A percentile compares a stretch with the other conserved stretches of the same genome.
These are phyloP conservation scores for Purpureocillium lavendulum DNA, from an alignment of 2,329 filamentous ascomycete species.

Conservation along the genomic window DNA sequence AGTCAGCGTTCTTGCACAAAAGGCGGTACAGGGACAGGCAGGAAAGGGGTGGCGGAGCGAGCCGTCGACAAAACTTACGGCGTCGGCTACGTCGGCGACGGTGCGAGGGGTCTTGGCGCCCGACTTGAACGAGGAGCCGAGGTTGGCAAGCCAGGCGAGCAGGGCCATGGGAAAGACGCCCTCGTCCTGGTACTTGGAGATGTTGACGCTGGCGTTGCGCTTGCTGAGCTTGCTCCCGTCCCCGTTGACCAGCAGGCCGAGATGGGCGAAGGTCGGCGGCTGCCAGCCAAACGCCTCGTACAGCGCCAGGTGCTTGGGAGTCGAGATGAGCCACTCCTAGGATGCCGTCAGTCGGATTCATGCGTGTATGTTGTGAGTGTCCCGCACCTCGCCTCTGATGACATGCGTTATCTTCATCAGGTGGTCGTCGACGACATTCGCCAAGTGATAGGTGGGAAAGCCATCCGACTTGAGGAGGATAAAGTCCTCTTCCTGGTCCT, in stretches of 20 bases:
- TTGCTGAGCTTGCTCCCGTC: conserved; percentile 80
- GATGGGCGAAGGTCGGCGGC: conserved; percentile 69
- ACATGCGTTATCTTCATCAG: conserved; percentile 95
- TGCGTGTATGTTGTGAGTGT: too few species aligned
- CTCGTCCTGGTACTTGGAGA: conserved; percentile 40
- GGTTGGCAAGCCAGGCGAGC: conserved; percentile 75
- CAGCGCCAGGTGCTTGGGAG: conserved; percentile 63
- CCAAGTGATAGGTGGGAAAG: conserved; percentile 91
- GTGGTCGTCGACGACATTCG: conserved; percentile 95
- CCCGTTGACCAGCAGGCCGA: conserved; percentile 63
- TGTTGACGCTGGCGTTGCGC: conserved; percentile 50
- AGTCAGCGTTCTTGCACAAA: too few species aligned
- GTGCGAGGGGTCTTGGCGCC: conserved; percentile 26
- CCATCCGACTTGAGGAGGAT: conserved; percentile 88
- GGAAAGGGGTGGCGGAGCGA: too few species aligned
- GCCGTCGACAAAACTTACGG: conserved; percentile 36
- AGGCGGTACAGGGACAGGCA: too few species aligned
- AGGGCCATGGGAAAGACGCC: conserved; percentile 40
- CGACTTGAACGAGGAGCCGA: conserved; percentile 33
- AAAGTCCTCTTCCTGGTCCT: conserved; percentile 62
- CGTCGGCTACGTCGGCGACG: conserved; percentile 60
- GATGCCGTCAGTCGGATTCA: too few species aligned
- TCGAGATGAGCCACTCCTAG: conserved; percentile 92
- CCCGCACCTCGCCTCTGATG: conserved; percentile 70
- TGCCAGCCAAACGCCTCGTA: conserved; percentile 72